Evolutionary conservation across 768 basidiomycete genomes (phyloP).

Genomic region (Cyathus striatus): DNA sequence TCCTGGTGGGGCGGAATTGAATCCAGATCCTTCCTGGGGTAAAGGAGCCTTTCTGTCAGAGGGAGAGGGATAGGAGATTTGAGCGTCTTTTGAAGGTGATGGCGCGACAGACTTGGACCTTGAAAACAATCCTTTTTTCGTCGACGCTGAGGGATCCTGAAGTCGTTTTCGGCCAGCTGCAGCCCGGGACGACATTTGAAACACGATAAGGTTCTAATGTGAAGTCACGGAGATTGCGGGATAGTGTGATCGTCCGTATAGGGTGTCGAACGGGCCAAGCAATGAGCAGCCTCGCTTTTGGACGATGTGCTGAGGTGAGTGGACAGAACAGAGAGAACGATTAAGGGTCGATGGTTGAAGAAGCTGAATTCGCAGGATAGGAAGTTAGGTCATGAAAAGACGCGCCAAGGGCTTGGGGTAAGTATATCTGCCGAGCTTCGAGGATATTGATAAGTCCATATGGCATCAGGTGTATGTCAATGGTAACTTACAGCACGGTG

Average conservation of each 20-base stretch:
- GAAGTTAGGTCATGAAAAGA: not conserved
- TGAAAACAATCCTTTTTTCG: conserved; percentile 1
- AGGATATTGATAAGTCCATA: not conserved
- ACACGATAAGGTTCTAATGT: not conserved
- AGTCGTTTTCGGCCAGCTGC: conserved; percentile 20
- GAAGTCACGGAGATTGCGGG: conserved; percentile 1
- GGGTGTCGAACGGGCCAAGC: not conserved
- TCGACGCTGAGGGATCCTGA: not conserved
- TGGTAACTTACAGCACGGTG: too few relatives aligned
- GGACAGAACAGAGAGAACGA: too few relatives aligned
- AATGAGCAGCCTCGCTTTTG: too few relatives aligned
- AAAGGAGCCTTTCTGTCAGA: not conserved
- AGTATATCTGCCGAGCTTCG: not conserved
- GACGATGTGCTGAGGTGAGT: not conserved
- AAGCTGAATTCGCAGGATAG: not conserved
- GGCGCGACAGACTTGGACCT: not conserved
- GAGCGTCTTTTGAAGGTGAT: not conserved
- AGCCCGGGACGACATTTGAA: conserved; percentile 23
- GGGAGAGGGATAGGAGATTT: not conserved
- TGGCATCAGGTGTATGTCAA: not conserved
- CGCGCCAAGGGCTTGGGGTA: not conserved
- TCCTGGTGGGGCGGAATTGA: not conserved
- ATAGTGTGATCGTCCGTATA: not conserved
- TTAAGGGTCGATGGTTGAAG: not conserved
- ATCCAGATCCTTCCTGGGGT: not conserved